A percentile compares a stretch with the other conserved stretches of the same genome.
phyloP scores from a whole-genome alignment of 371 early-diverging fungal genomes.

The Mucor sp. region DNA sequence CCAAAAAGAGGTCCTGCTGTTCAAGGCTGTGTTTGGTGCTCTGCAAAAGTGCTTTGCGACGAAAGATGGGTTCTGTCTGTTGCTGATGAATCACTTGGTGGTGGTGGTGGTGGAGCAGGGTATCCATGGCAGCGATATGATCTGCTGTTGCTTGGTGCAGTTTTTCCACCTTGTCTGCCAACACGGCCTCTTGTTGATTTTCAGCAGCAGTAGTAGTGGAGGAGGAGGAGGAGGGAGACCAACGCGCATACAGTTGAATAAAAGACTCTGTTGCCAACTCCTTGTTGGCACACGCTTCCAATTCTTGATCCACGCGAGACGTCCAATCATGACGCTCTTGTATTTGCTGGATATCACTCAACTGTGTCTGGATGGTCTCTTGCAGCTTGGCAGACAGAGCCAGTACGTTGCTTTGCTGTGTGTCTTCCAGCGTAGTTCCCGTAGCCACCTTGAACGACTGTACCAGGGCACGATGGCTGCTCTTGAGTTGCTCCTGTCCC shows the following conservation, averaged over 20 bases:
- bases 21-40: constrained; percentile 3
- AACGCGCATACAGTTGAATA: constrained; percentile 25
- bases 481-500: not conserved
- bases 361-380: constrained; percentile 10
- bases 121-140: not conserved
- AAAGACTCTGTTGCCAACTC: constrained; percentile 20
- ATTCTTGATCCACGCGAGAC: constrained; percentile 4
- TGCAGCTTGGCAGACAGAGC: constrained; percentile 10
- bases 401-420: constrained; percentile 1
- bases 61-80: constrained; percentile 8
- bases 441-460: not conserved
- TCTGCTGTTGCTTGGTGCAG: not conserved
- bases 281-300: constrained; percentile 13
- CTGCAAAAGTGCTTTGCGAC: constrained; percentile 4
- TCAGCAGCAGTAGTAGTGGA: too few species aligned
- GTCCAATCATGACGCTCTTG: constrained; percentile 25
- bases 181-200: too few species aligned
- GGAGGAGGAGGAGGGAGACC: constrained; percentile 20
- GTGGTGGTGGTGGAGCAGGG: not conserved
- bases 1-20: constrained; percentile 8
- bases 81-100: not conserved
- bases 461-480: not conserved
- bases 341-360: constrained; percentile 18
- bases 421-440: not conserved
- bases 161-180: not conserved